Evolutionary conservation across 164 flowering plant genomes (phyloP).

Genomic region (Vitis rupestris): DNA sequence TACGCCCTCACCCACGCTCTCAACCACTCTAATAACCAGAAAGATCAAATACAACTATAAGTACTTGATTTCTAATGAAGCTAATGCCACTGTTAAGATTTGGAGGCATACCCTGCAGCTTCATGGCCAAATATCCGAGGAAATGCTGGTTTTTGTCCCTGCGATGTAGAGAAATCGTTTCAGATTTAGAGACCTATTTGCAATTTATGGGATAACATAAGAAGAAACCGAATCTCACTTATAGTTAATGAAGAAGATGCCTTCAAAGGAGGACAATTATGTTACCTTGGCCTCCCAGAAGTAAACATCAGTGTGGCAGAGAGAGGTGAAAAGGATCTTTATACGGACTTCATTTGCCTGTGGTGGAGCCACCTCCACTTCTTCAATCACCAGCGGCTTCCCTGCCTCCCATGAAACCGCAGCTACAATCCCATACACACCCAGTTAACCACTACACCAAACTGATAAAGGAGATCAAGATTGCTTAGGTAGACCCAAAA

Average conservation of each 20-base stretch:
- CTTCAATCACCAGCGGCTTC: slow-evolving; percentile 38
- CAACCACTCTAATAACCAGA: slow-evolving; percentile 29
- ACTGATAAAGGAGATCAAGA: too few species aligned
- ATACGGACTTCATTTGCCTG: slow-evolving; percentile 46
- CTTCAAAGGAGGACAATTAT: too few species aligned
- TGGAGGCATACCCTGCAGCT: slow-evolving; percentile 34
- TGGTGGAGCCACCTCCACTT: slow-evolving; percentile 47
- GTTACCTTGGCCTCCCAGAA: slow-evolving; percentile 57
- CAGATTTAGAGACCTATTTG: not conserved
- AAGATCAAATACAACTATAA: not conserved
- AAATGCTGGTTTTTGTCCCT: slow-evolving; percentile 39
- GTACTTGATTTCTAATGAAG: not conserved
- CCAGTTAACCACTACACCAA: not conserved
- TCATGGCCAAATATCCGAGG: slow-evolving; percentile 47
- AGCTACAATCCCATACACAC: slow-evolving; percentile 18
- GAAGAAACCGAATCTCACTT: too few species aligned
- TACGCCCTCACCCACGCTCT: slow-evolving; percentile 47
- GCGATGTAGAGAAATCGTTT: slow-evolving; percentile 2
- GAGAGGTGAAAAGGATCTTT: slow-evolving; percentile 52
- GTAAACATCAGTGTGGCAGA: slow-evolving; percentile 55
- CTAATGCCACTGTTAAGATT: too few species aligned
- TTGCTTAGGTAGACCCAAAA: not conserved
- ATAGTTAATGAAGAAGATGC: not conserved
- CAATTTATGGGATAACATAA: too few species aligned
- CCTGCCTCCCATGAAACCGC: slow-evolving; percentile 48